Evolutionary conservation across 1,139 yeast genomes (phyloP), one percentile per base, ranked within the genome.

Genomic region (Yamadazyma mexicana): DNA sequence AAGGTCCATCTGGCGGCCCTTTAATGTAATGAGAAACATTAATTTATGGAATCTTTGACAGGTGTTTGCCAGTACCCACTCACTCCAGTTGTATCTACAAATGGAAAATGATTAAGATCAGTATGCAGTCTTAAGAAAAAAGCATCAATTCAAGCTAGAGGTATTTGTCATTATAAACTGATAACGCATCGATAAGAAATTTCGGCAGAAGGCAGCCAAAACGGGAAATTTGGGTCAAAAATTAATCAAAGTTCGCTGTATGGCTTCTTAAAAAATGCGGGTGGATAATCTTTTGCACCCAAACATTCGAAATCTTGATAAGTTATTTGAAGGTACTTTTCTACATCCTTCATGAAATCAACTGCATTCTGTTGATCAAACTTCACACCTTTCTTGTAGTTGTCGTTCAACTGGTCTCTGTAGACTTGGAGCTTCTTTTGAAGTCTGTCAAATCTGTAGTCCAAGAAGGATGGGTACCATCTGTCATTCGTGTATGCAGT

Each of bases 381-480:
- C 11, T 47, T 46, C 24, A 50, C 49, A 4, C 65, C 69, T 2
- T 50, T 43, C 0, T 49, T 49, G 37, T 46, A 46, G 7, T 47
- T 52, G 1, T 35, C 32, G 35, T 52, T 52, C 41, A 61, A 48
- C 29, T 50, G 44, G 2, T 53, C 40, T 34, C 59, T 56, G 44
- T 63, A 55, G 11, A 47, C 33, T 5, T 55, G 50, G 20, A 69
- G 54, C 46, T 74, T 58, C 35, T 61, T 55, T 37, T 56, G 49
- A 30, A 71, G 53, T 35, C 73, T 56, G 9, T 52, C 48, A 36
- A 70, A 58, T 47, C 75, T 61, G 53, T 67, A 71, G 35, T 56
- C 52, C 40, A 73, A 56, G 65, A 69, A 73, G 30, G 66, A 68
- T n/a, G 72, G 72, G 49, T 73, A 73, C 48, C 69, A 69, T 30